Percentiles rank a stretch among this genome's conserved stretches.
phyloP scores from a whole-genome alignment of 1,139 yeast genomes.

The Eremothecium gossypii region DNA sequence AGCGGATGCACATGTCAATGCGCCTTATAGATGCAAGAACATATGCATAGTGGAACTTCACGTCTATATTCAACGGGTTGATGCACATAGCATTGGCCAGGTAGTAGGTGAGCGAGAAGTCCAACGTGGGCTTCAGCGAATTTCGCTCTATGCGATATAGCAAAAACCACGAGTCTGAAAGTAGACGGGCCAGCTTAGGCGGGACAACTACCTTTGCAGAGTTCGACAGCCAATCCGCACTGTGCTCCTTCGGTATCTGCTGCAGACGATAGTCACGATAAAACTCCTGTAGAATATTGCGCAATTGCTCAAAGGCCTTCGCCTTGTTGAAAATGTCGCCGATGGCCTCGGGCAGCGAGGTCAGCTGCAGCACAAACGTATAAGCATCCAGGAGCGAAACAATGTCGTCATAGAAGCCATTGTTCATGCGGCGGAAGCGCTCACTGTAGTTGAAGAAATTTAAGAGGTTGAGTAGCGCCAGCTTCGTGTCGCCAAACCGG shows the following conservation, averaged over 20 bases:
- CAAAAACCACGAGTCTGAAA: conserved; percentile 22
- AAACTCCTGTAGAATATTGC: conserved; percentile 11
- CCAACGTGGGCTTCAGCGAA: conserved; percentile 13
- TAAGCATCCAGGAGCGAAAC: conserved; percentile 22
- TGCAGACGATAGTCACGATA: conserved; percentile 16
- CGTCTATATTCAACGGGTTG: conserved; percentile 8
- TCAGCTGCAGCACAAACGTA: conserved; percentile 11
- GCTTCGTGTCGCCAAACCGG: conserved; percentile 10
- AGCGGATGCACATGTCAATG: conserved; percentile 30
- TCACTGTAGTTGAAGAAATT: conserved; percentile 23
- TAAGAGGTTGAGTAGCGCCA: conserved; percentile 23
- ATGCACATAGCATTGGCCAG: conserved; percentile 23
- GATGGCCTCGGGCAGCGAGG: conserved; percentile 10
- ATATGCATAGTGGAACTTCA: conserved; percentile 32
- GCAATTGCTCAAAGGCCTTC: conserved; percentile 8
- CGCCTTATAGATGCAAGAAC: conserved; percentile 30
- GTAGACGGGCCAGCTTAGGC: conserved; percentile 11
- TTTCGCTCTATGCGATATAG: conserved; percentile 15
- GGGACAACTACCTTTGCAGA: conserved; percentile 17
- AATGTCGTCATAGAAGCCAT: conserved; percentile 19
- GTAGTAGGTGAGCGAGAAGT: conserved; percentile 27
- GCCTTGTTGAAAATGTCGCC: conserved; percentile 15
- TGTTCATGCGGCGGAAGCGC: conserved; percentile 15
- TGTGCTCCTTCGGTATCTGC: conserved; percentile 13
- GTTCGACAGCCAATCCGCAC: conserved; percentile 18